Percentiles rank a stretch among this genome's conserved stretches.
Evolutionary conservation across 768 basidiomycete genomes (phyloP).

Genomic region (Neoboletus subvelutipes): DNA sequence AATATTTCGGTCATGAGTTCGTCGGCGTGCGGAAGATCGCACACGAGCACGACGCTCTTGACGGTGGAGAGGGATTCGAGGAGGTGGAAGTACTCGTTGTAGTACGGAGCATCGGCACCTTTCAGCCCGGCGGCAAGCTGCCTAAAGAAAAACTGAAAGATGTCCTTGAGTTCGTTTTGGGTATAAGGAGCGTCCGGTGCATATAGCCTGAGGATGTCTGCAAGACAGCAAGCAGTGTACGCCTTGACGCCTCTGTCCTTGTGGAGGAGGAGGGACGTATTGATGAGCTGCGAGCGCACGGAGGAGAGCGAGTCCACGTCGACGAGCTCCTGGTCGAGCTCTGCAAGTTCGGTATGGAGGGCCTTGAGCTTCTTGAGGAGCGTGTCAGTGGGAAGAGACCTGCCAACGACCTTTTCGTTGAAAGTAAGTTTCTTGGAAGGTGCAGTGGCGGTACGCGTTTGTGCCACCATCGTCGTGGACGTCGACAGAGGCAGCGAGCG

Average conservation of each 20-base stretch:
- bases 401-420: conserved; percentile 76
- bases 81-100: conserved; percentile 92
- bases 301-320: conserved; percentile 69
- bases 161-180: conserved; percentile 83
- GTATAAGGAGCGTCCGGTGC: conserved; percentile 98
- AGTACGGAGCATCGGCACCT: conserved; percentile 77
- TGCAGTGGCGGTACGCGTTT: conserved; percentile 59
- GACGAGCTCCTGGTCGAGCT: conserved; percentile 84
- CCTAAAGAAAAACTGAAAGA: conserved; percentile 94
- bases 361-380: conserved; percentile 84
- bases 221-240: conserved; percentile 90
- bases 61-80: conserved; percentile 91
- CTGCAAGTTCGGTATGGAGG: conserved; percentile 73
- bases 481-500: neutral
- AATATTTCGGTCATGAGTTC: conserved; percentile 84
- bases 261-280: conserved; percentile 80
- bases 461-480: conserved; percentile 60
- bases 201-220: conserved; percentile 89
- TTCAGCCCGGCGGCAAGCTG: conserved; percentile 79
- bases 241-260: conserved; percentile 97
- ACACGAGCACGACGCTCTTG: conserved; percentile 91
- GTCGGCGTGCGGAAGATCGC: conserved; percentile 86
- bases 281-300: conserved; percentile 78
- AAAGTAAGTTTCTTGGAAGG: conserved; percentile 68
- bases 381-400: conserved; percentile 75